Evolutionary conservation across 768 basidiomycete genomes (phyloP), one percentile per base, ranked within the genome.

Genomic region (Royoungia palumana): DNA sequence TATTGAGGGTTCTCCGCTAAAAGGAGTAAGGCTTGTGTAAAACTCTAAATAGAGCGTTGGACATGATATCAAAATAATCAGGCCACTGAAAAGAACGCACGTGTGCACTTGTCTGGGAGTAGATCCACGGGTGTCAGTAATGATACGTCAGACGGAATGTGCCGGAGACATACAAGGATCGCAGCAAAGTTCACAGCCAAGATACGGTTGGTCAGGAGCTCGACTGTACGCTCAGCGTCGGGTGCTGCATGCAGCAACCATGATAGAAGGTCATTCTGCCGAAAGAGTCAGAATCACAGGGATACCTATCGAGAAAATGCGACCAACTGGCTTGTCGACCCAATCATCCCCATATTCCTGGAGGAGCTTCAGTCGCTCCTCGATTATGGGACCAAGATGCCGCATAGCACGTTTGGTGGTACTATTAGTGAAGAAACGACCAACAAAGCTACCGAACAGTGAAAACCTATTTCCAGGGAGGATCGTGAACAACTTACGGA

Each of bases 1-100:
- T 64, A 70, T 41, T 70, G 51, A 1, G 73, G 69, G 19, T 67
- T 46, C 8, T 67, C 61, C 11, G 72, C 72, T 9, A 75, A 59
- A 47, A 66, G 49, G 43, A 65, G 71, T 2, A 75, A 53, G 3
- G 68, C 69, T 37, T 71, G 67, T 0, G 57, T 66, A 34, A 71
- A 62, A 35, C 58, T 68, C 70, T 71, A 27, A 43, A n/a, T 10
- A 14, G 7, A 20, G 6, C 0, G 41, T 41, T 12, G 39, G 28
- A 2, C 11, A n/a, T 16, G 3, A 6, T 32, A 19, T 19, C 10
- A 30, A 40, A 14, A 30, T 20, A 41, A 53, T 24, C 28, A 20
- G 41, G 30, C 13, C 24, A 44, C 17, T 38, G 32, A 32, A 13
- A 22, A 21, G 27, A 7, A 42, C 52, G 50, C 35, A 59, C 58